Percentiles rank a stretch among this genome's conserved stretches.
phyloP scores from a whole-genome alignment of 169 alveolate genomes.

The Plasmodium inui region DNA sequence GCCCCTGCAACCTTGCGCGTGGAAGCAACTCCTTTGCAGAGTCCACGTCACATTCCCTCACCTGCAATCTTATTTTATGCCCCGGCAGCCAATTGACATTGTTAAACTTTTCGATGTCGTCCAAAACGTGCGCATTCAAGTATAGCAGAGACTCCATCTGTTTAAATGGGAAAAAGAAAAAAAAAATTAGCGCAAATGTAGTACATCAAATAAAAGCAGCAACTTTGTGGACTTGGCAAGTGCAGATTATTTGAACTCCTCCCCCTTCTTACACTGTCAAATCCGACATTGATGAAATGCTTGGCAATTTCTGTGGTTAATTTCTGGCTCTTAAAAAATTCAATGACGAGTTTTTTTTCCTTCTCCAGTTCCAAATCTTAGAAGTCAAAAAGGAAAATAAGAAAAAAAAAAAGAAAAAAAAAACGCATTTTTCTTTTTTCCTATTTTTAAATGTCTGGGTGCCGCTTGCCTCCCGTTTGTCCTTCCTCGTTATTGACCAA shows the following conservation, averaged over 20 bases:
- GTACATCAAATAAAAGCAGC: not conserved
- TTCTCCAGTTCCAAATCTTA: conserved; percentile 88
- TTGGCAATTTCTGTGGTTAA: conserved; percentile 89
- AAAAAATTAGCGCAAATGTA: conserved; percentile 11
- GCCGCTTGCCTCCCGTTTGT: not conserved
- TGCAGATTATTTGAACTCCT: not conserved
- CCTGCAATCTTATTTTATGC: conserved; percentile 85
- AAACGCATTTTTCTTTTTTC: not conserved
- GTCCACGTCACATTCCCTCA: not conserved
- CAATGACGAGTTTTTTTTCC: conserved; percentile 84
- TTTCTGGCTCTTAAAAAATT: conserved; percentile 88
- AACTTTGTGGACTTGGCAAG: not conserved
- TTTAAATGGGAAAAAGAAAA: conserved; percentile 1
- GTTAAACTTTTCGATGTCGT: conserved; percentile 88
- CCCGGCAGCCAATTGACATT: conserved; percentile 92
- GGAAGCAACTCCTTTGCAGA: not conserved
- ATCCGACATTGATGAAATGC: conserved; percentile 91
- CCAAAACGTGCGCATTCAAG: conserved; percentile 86
- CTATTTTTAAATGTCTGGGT: not conserved
- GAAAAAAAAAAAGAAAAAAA: not conserved
- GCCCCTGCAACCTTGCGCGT: not conserved
- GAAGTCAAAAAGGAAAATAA: not conserved
- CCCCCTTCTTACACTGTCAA: conserved; percentile 83
- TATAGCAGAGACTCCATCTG: conserved; percentile 86
- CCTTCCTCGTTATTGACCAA: not conserved